A percentile compares a stretch with the other conserved stretches of the same genome.
Evolutionary conservation across 129 eudicot species (phyloP).

Genomic region (Helichrysum umbraculigerum): DNA sequence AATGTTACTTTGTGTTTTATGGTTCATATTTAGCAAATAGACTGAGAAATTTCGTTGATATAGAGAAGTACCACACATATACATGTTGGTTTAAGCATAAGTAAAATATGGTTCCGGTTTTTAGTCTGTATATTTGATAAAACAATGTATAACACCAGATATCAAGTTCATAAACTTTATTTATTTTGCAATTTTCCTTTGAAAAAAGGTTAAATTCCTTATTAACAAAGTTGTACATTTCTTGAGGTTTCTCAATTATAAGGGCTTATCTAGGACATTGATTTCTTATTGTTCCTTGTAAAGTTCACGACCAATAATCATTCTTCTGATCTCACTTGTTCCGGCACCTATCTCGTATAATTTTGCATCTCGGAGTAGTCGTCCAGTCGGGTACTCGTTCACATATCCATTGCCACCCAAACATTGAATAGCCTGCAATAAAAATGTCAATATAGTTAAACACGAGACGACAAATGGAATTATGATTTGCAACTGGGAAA

Average conservation of each 20-base stretch:
- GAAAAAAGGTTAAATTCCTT: neutral
- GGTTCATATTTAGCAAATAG: neutral
- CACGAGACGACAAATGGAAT: neutral
- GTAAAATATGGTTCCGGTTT: no score
- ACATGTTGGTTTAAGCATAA: no score
- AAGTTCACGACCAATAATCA: conserved; percentile 77
- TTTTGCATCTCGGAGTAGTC: conserved; percentile 88
- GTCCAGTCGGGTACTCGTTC: conserved; percentile 89
- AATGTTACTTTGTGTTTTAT: neutral
- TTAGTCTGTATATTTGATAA: neutral
- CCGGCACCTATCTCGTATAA: conserved; percentile 95
- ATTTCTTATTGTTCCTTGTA: conserved; percentile 57
- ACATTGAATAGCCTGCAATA: conserved; percentile 84
- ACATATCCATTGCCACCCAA: conserved; percentile 95
- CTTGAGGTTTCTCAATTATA: neutral
- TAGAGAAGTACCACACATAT: no score
- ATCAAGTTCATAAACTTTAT: no score
- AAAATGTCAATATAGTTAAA: neutral
- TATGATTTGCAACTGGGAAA: neutral
- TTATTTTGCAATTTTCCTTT: neutral
- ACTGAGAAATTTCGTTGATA: neutral
- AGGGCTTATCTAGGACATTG: neutral
- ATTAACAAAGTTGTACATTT: conserved; percentile 2
- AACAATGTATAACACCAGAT: no score
- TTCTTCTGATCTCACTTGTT: conserved; percentile 83